Evolutionary conservation across 192 early-diverging fungal species (phyloP), one percentile per base, ranked within the genome.

Genomic region (Gryganskiella cystojenkinii): DNA sequence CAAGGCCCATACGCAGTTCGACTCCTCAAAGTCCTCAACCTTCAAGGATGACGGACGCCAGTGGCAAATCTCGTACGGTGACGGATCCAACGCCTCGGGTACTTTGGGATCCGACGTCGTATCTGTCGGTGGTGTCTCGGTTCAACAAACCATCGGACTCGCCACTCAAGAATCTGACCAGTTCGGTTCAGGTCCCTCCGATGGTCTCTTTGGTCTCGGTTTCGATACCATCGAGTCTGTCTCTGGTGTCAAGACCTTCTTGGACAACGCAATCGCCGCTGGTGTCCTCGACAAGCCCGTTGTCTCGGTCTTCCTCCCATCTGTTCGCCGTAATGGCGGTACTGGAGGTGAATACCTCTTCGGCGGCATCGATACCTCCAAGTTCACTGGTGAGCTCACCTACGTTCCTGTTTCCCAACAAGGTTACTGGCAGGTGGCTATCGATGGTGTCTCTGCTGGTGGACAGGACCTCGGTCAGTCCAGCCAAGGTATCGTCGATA

Each of bases 21-120:
- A 76, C 40, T 70, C 80, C 9, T 63, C 63, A 33, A 71, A 75
- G 60, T 85, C 83, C 24, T 73, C 80, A 3, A 86, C 88, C 1
- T 84, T 84, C 81, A 61, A 81, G 56, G 46, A 76, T 3, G 86
- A 83, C 45, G 85, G 86, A 0, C 75, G 82, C 35, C 59, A 81
- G 28, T 90, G 87, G 86, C 69, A 71, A 0, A 89, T 90, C n/a
- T 70, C 74, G 14, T 90, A 90, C 65, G 90, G 86, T 42, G 90
- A 90, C 67, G 85, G 83, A 44, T 87, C 86, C 20, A 45, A 45
- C 9, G 65, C 82, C 14, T 57, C 45, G 27, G 82, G 82, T 60
- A 44, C 71, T 22, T 34, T 71, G 30, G 72, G 46, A 28, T 15
- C 25, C 57, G 89, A 91, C 34, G 86, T 82, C 19, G 83, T 91